Evolutionary conservation across 1,284 basidiomycete species (phyloP).

Genomic region (Ceratorhiza oryzae-sativae): DNA sequence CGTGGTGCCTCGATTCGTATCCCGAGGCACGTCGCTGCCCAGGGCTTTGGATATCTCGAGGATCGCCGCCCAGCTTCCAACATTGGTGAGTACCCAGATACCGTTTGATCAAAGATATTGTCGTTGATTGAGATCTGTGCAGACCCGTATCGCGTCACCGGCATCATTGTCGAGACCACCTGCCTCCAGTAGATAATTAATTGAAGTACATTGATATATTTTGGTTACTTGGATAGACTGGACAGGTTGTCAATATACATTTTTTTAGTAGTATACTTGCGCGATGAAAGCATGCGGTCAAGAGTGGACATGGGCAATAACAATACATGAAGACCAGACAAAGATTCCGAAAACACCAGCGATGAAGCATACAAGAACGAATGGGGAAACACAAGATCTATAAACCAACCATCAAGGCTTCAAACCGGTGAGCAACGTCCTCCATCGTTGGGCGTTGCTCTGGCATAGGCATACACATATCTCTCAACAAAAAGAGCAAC

Average conservation of each 20-base stretch:
- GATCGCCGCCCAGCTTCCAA: conserved; percentile 97
- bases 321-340: background rate
- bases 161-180: conserved; percentile 95
- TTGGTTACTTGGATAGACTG: conserved; percentile 2
- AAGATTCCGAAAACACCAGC: background rate
- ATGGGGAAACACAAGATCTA: background rate
- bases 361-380: background rate
- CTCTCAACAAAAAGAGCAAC: conserved; percentile 20
- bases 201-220: conserved; percentile 23
- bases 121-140: conserved; percentile 41
- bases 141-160: conserved; percentile 90
- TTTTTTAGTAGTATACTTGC: conserved; percentile 8
- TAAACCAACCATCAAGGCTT: background rate
- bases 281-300: background rate
- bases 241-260: conserved; percentile 27
- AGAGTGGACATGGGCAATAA: background rate
- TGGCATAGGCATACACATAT: conserved; percentile 35
- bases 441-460: conserved; percentile 36
- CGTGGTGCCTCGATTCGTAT: conserved; percentile 97
- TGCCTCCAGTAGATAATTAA: conserved; percentile 39
- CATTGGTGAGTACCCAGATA: conserved; percentile 71
- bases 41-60: conserved; percentile 96
- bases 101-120: conserved; percentile 1
- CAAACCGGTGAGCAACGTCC: conserved; percentile 23
- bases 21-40: conserved; percentile 88